Percentiles rank a stretch among this genome's conserved stretches.
These are phyloP conservation scores for Pseudozyma tsukubaensis DNA, from an alignment of 1,284 basidiomycete species.

Conservation along the genomic window DNA sequence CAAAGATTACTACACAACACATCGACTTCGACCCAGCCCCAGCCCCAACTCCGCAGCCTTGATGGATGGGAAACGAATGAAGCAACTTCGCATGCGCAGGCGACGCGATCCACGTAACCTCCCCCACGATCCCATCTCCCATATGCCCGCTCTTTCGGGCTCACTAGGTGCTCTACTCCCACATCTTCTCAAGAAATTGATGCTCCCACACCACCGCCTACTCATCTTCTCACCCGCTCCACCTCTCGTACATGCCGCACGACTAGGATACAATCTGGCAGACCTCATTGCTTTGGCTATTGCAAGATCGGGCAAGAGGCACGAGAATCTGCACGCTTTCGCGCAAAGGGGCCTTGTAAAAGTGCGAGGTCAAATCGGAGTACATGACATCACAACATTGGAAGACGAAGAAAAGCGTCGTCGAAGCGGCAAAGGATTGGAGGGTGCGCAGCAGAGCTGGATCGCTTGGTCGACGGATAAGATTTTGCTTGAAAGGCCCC, in stretches of 20 bases:
- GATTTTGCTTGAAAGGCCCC: slow-evolving; percentile 57
- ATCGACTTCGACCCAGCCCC: slow-evolving; percentile 4
- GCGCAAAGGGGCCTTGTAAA: slow-evolving; percentile 20
- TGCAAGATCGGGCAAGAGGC: slow-evolving; percentile 21
- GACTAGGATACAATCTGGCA: slow-evolving; percentile 53
- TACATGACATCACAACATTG: slow-evolving; percentile 53
- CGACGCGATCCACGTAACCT: slow-evolving; percentile 41
- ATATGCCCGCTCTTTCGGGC: slow-evolving; percentile 54
- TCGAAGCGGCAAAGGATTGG: background rate
- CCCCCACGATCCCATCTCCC: slow-evolving; percentile 42
- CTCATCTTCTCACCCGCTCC: slow-evolving; percentile 54
- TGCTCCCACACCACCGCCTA: slow-evolving; percentile 47
- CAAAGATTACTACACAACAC: slow-evolving; percentile 31
- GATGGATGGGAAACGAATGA: slow-evolving; percentile 37
- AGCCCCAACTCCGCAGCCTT: background rate
- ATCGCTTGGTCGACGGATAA: slow-evolving; percentile 62
- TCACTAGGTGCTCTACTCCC: slow-evolving; percentile 57
- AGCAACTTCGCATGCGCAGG: slow-evolving; percentile 42
- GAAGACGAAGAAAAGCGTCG: slow-evolving; percentile 40
- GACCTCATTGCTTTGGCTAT: slow-evolving; percentile 38
- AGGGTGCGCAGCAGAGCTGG: slow-evolving; percentile 33
- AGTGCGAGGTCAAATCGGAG: slow-evolving; percentile 55
- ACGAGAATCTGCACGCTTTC: slow-evolving; percentile 28
- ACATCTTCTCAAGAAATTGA: slow-evolving; percentile 52
- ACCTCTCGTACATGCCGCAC: slow-evolving; percentile 42